These are phyloP conservation scores for Solanum hybrid DNA, from an alignment of 305 asterid genomes.

Conservation along the genomic window DNA sequence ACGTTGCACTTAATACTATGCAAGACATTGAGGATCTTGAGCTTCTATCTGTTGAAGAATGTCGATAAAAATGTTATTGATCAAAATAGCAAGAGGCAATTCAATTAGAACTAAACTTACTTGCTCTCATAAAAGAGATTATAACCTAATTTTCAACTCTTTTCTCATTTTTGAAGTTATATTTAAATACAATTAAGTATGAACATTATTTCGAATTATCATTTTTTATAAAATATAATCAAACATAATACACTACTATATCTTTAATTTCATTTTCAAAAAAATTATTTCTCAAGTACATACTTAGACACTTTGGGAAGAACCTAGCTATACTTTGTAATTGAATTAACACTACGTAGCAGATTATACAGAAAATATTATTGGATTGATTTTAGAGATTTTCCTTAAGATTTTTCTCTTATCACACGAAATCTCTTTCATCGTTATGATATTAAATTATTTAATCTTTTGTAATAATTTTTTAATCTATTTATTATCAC, in stretches of 20 bases:
- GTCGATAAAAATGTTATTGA: not conserved
- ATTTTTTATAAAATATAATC: no score
- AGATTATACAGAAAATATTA: not conserved
- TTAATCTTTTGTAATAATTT: not conserved
- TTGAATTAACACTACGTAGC: no score
- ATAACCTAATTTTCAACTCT: not conserved
- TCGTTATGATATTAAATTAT: not conserved
- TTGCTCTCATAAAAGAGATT: not conserved
- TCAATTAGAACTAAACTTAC: no score
- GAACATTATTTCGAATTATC: not conserved
- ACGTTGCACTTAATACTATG: not conserved
- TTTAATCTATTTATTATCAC: no score
- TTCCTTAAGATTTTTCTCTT: not conserved
- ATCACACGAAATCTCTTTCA: not conserved
- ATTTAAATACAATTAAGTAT: no score
- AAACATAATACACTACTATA: no score
- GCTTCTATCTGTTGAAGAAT: not conserved
- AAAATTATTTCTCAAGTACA: not conserved
- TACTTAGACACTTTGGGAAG: not conserved
- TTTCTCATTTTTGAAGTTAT: not conserved
- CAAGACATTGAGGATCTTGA: no score
- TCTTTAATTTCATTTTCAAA: not conserved
- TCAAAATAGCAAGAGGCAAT: not conserved
- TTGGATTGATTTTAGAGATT: not conserved
- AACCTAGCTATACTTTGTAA: not conserved